Conservation (phyloP, 352 stramenopile genomes). For the Elongisporangium prolatum region DNA sequence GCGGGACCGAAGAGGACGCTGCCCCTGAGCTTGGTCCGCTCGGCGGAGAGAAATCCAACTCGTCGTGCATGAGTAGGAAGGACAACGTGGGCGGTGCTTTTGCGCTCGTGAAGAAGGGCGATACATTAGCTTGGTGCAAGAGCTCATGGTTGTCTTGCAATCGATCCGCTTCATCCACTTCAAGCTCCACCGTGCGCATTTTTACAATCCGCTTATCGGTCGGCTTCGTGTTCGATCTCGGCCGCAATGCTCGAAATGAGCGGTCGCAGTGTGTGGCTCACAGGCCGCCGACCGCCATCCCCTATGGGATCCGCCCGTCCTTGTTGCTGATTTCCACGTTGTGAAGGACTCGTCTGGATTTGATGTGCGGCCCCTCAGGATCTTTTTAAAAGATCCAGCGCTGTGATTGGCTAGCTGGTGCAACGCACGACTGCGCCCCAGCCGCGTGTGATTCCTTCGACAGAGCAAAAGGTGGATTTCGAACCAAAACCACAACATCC, state of each 20-base stretch:
- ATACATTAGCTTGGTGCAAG: constrained; percentile 19
- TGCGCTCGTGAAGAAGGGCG: constrained; percentile 29
- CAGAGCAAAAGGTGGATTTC: not conserved
- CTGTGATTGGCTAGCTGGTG: not conserved
- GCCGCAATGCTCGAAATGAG: not conserved
- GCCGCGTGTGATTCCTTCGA: not conserved
- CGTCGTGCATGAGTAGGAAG: constrained; percentile 18
- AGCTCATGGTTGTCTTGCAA: constrained; percentile 21
- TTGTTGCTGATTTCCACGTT: not conserved
- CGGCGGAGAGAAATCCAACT: constrained; percentile 32
- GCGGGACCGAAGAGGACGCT: not conserved
- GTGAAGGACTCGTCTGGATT: not conserved
- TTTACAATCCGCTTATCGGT: not conserved
- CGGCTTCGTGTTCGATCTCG: not conserved
- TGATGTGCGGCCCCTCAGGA: not conserved
- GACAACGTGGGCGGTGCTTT: constrained; percentile 10
- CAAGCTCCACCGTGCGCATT: constrained; percentile 18
- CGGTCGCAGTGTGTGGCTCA: not conserved
- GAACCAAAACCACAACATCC: not conserved
- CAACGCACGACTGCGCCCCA: not conserved
- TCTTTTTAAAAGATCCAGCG: not conserved
- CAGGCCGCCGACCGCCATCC: not conserved
- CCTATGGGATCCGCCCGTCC: not conserved
- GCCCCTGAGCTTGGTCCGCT: constrained; percentile 3
- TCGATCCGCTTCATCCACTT: constrained; percentile 31